Conservation (phyloP, 2,329 filamentous ascomycete genomes). For the Aspergillus fischeri region DNA sequence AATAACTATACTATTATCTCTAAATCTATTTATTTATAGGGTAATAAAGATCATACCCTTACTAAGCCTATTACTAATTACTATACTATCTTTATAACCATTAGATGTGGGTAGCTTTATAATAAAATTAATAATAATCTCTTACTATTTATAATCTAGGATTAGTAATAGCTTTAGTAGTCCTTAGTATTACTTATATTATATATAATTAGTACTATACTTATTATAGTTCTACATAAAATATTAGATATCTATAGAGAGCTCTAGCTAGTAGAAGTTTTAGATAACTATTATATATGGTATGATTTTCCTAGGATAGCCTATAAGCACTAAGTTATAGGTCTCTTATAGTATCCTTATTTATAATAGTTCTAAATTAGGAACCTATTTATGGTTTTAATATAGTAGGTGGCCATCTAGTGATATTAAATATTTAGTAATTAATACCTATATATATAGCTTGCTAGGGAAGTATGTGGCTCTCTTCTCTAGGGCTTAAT, state of each 20-base stretch:
- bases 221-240: no score
- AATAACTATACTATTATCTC: background rate
- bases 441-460: background rate
- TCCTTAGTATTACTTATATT: background rate
- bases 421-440: background rate
- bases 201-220: background rate
- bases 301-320: no score
- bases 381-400: background rate
- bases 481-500: no score
- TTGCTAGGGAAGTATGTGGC: background rate
- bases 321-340: no score
- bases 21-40: background rate
- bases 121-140: background rate
- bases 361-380: no score
- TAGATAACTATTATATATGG: background rate
- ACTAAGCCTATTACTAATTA: no score
- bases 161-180: background rate
- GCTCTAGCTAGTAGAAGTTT: background rate
- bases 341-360: no score
- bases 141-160: background rate
- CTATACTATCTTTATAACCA: no score
- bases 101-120: no score
- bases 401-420: background rate
- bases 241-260: no score
- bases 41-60: no score